Conservation (phyloP, 2,329 filamentous ascomycete species). For the Stachybotrys chartarum region DNA sequence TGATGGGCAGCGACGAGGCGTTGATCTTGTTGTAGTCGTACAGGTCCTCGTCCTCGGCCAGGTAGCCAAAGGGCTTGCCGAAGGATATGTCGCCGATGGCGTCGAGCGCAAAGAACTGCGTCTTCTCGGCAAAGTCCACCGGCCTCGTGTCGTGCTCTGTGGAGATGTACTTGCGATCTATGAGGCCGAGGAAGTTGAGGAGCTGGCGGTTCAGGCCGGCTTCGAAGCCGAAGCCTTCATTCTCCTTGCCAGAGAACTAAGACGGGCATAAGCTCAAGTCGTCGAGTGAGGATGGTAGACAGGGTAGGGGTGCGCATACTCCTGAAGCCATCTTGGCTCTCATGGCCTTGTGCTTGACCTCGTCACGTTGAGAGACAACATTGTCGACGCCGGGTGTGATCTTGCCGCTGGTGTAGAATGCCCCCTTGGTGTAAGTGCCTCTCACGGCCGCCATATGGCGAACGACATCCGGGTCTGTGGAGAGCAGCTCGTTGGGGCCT, state of each 20-base stretch:
- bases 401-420: slow-evolving; percentile 40
- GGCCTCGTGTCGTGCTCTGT: slow-evolving; percentile 24
- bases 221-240: slow-evolving; percentile 34
- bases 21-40: slow-evolving; percentile 40
- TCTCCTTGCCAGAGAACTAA: slow-evolving; percentile 44
- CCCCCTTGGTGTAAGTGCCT: slow-evolving; percentile 25
- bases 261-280: neutral
- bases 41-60: slow-evolving; percentile 36
- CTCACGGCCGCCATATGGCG: slow-evolving; percentile 28
- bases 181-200: slow-evolving; percentile 36
- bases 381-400: slow-evolving; percentile 48
- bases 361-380: slow-evolving; percentile 42
- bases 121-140: slow-evolving; percentile 44
- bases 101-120: slow-evolving; percentile 47
- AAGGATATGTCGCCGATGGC: slow-evolving; percentile 46
- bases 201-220: slow-evolving; percentile 37
- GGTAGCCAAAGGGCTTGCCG: slow-evolving; percentile 39
- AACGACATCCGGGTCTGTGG: slow-evolving; percentile 29
- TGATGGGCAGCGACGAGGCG: slow-evolving; percentile 31
- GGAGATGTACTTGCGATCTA: slow-evolving; percentile 36
- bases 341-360: slow-evolving; percentile 35
- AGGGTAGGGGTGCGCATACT: slow-evolving; percentile 18
- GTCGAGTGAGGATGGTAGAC: neutral
- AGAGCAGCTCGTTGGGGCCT: slow-evolving; percentile 33
- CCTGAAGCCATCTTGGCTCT: slow-evolving; percentile 36